A percentile compares a stretch with the other conserved stretches of the same genome.
Conservation (phyloP, 106 monocot species). For the Hemerocallis citrina region DNA sequence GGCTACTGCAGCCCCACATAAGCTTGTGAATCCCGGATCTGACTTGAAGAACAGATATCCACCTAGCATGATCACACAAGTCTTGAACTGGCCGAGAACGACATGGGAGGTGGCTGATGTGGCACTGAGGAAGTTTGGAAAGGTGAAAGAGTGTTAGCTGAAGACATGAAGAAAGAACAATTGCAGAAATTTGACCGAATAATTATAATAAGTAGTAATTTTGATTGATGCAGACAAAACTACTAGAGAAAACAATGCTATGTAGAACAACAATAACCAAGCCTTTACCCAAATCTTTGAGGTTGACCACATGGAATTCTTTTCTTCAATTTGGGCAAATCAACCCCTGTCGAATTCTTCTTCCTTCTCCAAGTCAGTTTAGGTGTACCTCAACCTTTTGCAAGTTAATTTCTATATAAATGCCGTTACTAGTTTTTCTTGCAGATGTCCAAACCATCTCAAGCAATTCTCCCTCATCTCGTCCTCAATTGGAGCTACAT, state of each 20-base stretch:
- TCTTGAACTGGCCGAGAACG: constrained; percentile 95
- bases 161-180: neutral
- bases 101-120: constrained; percentile 93
- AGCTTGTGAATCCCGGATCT: constrained; percentile 63
- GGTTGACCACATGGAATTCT: too few species aligned
- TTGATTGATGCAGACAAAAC: neutral
- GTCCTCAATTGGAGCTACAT: too few species aligned
- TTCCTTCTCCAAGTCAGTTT: too few species aligned
- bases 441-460: too few species aligned
- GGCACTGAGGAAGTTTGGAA: constrained; percentile 35
- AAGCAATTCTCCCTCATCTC: too few species aligned
- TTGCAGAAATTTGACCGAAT: neutral
- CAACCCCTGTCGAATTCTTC: too few species aligned
- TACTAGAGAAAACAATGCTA: neutral
- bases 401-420: too few species aligned
- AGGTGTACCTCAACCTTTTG: too few species aligned
- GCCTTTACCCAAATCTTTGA: too few species aligned
- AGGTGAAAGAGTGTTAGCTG: neutral
- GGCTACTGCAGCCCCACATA: constrained; percentile 66
- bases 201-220: neutral
- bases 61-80: constrained; percentile 83
- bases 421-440: too few species aligned
- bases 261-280: too few species aligned
- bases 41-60: constrained; percentile 76
- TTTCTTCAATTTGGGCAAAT: too few species aligned